These are phyloP conservation scores for Leishmania turanica DNA, from an alignment of 208 protist genomes.

Conservation along the genomic window DNA sequence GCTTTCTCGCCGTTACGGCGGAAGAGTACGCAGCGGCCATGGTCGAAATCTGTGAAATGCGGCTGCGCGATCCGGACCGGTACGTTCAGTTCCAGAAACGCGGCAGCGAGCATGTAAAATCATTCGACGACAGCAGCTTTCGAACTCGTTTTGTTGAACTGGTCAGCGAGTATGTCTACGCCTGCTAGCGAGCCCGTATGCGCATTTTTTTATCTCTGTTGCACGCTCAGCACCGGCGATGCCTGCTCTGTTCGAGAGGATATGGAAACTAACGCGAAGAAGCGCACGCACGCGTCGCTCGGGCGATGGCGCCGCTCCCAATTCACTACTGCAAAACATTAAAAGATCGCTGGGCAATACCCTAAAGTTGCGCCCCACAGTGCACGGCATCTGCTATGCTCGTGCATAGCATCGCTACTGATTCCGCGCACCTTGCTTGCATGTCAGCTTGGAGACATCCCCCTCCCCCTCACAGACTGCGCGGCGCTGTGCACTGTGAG, in stretches of 20 bases:
- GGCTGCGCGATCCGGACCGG: conserved; percentile 20
- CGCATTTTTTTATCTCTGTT: not conserved
- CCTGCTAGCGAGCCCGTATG: not conserved
- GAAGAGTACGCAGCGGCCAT: conserved; percentile 89
- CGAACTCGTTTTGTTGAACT: conserved; percentile 27
- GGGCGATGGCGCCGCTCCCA: not conserved
- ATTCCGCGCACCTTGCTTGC: not conserved
- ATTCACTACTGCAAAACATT: not conserved
- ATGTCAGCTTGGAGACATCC: not conserved
- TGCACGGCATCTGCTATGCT: not conserved
- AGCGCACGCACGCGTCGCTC: not conserved
- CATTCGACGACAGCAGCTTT: conserved; percentile 42
- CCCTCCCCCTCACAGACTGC: not conserved
- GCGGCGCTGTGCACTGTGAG: not conserved
- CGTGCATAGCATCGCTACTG: not conserved
- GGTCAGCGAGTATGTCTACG: conserved; percentile 30
- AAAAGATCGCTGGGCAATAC: not conserved
- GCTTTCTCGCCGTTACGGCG: conserved; percentile 87
- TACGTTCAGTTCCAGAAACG: conserved; percentile 46
- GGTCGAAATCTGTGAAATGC: conserved; percentile 48
- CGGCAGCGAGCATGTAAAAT: conserved; percentile 32
- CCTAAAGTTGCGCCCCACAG: not conserved
- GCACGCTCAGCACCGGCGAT: not conserved
- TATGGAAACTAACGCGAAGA: not conserved
- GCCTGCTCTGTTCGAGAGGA: not conserved